Percentiles rank a stretch among this genome's conserved stretches.
These are phyloP conservation scores for Paramyrothecium sp. DNA, from an alignment of 2,329 filamentous ascomycete species.

Conservation along the genomic window DNA sequence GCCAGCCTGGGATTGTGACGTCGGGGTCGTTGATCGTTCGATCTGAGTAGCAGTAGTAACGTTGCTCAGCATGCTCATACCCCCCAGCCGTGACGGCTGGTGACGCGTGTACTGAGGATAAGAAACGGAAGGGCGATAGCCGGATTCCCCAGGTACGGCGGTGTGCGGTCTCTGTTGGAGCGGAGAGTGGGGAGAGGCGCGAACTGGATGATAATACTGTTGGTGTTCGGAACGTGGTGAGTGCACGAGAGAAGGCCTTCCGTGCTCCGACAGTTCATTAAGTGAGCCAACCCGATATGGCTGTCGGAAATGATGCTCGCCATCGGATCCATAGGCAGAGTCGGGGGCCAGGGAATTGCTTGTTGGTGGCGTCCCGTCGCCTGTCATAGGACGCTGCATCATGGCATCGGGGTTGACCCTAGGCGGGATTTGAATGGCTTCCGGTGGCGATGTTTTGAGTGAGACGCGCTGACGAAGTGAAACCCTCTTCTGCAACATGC, in stretches of 20 bases:
- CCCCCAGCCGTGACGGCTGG: conserved; percentile 51
- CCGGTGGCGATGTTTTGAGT: conserved; percentile 48
- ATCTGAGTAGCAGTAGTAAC: conserved; percentile 47
- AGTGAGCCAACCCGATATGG: conserved; percentile 32
- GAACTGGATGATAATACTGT: conserved; percentile 61
- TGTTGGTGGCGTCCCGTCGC: conserved; percentile 28
- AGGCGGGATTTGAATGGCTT: conserved; percentile 53
- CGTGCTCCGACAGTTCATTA: conserved; percentile 20
- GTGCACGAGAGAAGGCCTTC: conserved; percentile 19
- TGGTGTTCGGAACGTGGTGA: conserved; percentile 35
- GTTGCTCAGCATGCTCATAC: conserved; percentile 57
- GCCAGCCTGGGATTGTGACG: conserved; percentile 23
- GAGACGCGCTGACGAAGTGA: conserved; percentile 56
- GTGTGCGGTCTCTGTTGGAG: conserved; percentile 60
- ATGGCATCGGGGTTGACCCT: conserved; percentile 17
- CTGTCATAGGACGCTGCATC: conserved; percentile 25
- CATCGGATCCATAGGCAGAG: conserved; percentile 47
- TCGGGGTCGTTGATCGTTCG: conserved; percentile 25
- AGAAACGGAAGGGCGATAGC: conserved; percentile 26
- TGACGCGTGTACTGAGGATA: conserved; percentile 42
- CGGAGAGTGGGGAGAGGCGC: conserved; percentile 62
- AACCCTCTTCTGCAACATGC: conserved; percentile 31
- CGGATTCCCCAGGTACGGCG: conserved; percentile 32
- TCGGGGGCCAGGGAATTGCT: conserved; percentile 32
- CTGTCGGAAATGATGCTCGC: conserved; percentile 35